A percentile compares a stretch with the other conserved stretches of the same genome.
These are phyloP conservation scores for Lentinula raphanica DNA, from an alignment of 768 basidiomycete species.

Conservation along the genomic window DNA sequence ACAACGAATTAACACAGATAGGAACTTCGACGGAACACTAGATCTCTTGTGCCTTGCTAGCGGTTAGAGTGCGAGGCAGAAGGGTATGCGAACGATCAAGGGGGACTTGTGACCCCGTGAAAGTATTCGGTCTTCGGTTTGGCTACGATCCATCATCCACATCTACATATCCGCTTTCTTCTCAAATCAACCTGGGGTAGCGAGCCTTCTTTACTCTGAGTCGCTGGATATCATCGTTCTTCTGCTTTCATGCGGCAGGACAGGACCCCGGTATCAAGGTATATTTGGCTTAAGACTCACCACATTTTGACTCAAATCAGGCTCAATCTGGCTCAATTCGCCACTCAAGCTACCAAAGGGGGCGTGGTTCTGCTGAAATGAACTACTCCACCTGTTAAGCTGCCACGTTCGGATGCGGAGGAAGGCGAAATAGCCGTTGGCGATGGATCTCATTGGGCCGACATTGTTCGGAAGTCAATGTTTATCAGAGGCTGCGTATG, in stretches of 20 bases:
- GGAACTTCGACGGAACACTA: no score
- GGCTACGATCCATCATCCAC: neutral
- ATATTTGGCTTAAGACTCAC: neutral
- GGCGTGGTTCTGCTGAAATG: no score
- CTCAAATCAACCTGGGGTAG: neutral
- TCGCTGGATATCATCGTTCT: neutral
- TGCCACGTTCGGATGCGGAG: no score
- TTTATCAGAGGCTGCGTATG: no score
- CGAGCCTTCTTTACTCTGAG: neutral
- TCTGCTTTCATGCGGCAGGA: neutral
- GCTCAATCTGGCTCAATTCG: no score
- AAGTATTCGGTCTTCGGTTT: neutral
- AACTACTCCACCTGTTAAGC: no score
- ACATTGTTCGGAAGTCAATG: neutral
- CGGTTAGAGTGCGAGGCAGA: no score
- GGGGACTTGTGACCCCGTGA: neutral
- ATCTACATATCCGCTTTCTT: neutral
- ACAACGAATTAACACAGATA: no score
- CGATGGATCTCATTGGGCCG: neutral
- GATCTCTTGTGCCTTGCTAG: no score
- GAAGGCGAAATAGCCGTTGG: no score
- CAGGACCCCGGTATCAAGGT: neutral
- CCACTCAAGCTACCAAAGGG: no score
- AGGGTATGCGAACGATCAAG: no score
- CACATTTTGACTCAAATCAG: neutral